These are phyloP conservation scores for Plantago major DNA, from an alignment of 257 asterid species.

Conservation along the genomic window DNA sequence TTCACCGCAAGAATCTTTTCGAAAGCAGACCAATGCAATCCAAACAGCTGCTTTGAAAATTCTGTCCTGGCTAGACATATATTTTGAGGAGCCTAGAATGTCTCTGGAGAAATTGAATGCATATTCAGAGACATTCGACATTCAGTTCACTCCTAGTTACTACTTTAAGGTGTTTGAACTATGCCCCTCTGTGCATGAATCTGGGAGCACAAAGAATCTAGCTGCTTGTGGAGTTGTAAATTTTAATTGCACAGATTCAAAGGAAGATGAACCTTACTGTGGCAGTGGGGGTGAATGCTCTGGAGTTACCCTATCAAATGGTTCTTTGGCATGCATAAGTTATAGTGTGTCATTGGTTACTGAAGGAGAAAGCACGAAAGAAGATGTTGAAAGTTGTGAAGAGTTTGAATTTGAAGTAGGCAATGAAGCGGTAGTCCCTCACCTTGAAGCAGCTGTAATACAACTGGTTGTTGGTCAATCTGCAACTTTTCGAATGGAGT, in stretches of 20 bases:
- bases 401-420: constrained; percentile 93
- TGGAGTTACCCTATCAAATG: constrained; percentile 57
- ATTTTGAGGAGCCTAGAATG: constrained; percentile 41
- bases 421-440: constrained; percentile 61
- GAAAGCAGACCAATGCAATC: constrained; percentile 63
- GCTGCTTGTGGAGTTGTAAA: constrained; percentile 12
- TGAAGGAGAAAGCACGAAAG: constrained; percentile 50
- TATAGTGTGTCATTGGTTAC: constrained; percentile 52
- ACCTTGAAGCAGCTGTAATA: constrained; percentile 58
- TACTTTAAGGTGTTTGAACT: constrained; percentile 44
- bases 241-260: constrained; percentile 26
- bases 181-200: constrained; percentile 42
- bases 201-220: constrained; percentile 21
- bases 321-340: constrained; percentile 62
- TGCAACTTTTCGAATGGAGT: constrained; percentile 52
- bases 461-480: constrained; percentile 80
- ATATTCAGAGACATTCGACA: constrained; percentile 45
- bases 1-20: constrained; percentile 58
- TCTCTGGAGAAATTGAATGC: constrained; percentile 40
- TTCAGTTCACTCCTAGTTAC: constrained; percentile 41
- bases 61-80: constrained; percentile 60
- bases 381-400: constrained; percentile 72
- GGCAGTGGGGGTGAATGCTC: constrained; percentile 6
- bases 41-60: constrained; percentile 71
- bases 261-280: no score